Evolutionary conservation across 352 stramenopile species (phyloP).

Genomic region (Saprolegnia diclina): DNA sequence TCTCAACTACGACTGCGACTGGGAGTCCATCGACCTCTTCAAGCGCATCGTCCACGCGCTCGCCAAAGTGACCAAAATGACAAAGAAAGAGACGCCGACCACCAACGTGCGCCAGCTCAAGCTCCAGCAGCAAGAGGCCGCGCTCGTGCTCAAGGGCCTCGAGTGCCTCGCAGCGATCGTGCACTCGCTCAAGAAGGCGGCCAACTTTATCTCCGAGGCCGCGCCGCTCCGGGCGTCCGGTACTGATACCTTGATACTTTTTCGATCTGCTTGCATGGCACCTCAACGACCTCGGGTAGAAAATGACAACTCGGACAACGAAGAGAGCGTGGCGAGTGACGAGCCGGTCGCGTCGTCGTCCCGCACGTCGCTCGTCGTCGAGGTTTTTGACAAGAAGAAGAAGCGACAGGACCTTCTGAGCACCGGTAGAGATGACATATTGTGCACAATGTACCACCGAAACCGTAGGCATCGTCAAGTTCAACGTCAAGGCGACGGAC

Average conservation of each 20-base stretch:
- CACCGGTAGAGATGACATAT: not conserved
- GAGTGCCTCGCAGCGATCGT: slow-evolving; percentile 93
- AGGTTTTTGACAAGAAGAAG: slow-evolving; percentile 87
- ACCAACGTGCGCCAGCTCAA: slow-evolving; percentile 46
- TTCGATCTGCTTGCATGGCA: slow-evolving; percentile 28
- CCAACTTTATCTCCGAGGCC: slow-evolving; percentile 50
- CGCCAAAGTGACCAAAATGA: slow-evolving; percentile 92
- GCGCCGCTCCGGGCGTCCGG: slow-evolving; percentile 22
- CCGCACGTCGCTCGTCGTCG: slow-evolving; percentile 35
- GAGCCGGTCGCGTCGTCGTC: slow-evolving; percentile 12
- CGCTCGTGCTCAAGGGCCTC: slow-evolving; percentile 75
- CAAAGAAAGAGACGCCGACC: slow-evolving; percentile 48
- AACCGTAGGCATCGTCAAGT: slow-evolving; percentile 17
- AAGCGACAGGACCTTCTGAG: slow-evolving; percentile 49
- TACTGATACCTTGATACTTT: slow-evolving; percentile 11
- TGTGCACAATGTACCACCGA: too few relatives aligned
- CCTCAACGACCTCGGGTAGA: not conserved
- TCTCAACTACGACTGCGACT: slow-evolving; percentile 99
- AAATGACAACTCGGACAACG: slow-evolving; percentile 28
- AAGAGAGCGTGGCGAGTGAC: slow-evolving; percentile 14
- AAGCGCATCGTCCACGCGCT: slow-evolving; percentile 96
- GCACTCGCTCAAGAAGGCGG: slow-evolving; percentile 87
- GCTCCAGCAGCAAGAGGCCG: slow-evolving; percentile 63
- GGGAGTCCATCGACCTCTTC: slow-evolving; percentile 96
- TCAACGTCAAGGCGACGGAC: slow-evolving; percentile 24